These are phyloP conservation scores for Coemansia sp. DNA, from an alignment of 192 early-diverging fungal genomes.

Conservation along the genomic window DNA sequence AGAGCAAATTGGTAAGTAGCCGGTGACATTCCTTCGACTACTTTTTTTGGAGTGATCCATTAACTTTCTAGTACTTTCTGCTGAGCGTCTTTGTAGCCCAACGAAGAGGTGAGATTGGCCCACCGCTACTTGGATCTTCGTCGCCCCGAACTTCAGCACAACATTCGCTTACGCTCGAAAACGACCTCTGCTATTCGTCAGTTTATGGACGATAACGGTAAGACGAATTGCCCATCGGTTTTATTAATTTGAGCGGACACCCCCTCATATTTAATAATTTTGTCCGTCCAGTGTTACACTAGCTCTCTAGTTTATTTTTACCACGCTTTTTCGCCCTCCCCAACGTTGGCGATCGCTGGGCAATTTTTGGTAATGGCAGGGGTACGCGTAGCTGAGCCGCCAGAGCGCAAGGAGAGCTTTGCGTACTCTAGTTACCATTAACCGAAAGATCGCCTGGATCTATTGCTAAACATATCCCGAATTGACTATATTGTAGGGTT, in stretches of 20 bases:
- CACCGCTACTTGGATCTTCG: slow-evolving; percentile 84
- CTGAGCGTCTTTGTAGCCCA: slow-evolving; percentile 49
- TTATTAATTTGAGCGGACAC: not conserved
- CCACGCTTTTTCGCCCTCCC: not conserved
- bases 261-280: not conserved
- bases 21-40: not conserved
- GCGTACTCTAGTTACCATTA: not conserved
- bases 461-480: not conserved
- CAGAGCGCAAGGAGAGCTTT: not conserved
- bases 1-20: slow-evolving; percentile 18
- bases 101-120: slow-evolving; percentile 74
- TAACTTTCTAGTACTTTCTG: not conserved
- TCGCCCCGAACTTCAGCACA: slow-evolving; percentile 70
- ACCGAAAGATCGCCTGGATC: not conserved
- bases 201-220: slow-evolving; percentile 66
- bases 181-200: slow-evolving; percentile 67
- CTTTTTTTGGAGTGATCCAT: not conserved
- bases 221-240: not conserved
- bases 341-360: slow-evolving; percentile 8
- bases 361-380: not conserved
- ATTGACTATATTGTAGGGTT: slow-evolving; percentile 56
- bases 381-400: not conserved
- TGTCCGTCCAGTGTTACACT: not conserved
- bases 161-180: slow-evolving; percentile 68
- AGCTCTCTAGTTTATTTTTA: slow-evolving; percentile 2